phyloP scores from a whole-genome alignment of 176 grass and related monocot genomes.

The Carex littledalei region DNA sequence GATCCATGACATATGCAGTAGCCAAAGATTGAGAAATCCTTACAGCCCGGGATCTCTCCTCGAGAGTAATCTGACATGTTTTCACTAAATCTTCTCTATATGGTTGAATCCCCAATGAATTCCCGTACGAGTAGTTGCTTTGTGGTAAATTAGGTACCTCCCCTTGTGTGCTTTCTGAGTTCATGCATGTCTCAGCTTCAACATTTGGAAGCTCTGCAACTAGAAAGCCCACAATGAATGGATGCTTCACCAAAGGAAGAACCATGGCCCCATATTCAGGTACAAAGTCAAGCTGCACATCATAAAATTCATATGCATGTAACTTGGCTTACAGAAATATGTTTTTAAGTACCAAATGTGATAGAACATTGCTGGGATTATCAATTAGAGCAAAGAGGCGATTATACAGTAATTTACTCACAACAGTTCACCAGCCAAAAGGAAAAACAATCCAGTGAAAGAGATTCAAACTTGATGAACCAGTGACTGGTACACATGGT shows the following conservation, averaged over 20 bases:
- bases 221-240: conserved; percentile 84
- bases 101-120: conserved; percentile 35
- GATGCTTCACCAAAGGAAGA: conserved; percentile 77
- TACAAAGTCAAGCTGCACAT: conserved; percentile 52
- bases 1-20: conserved; percentile 85
- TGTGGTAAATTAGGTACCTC: conserved; percentile 18
- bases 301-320: neutral
- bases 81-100: conserved; percentile 44
- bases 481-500: neutral
- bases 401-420: conserved; percentile 1
- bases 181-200: conserved; percentile 23
- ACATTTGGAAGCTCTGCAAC: conserved; percentile 66
- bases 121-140: conserved; percentile 24
- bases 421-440: neutral
- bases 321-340: neutral
- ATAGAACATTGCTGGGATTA: neutral
- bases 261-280: conserved; percentile 55
- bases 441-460: neutral
- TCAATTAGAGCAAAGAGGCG: neutral
- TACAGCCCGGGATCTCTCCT: conserved; percentile 54
- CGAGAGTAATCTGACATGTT: conserved; percentile 32
- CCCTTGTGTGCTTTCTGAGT: conserved; percentile 10
- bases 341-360: neutral
- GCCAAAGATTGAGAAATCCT: conserved; percentile 66
- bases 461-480: neutral